Base-by-base conservation (phyloP, 208 protist genomes). In the Acanthamoeba sp. region DNA sequence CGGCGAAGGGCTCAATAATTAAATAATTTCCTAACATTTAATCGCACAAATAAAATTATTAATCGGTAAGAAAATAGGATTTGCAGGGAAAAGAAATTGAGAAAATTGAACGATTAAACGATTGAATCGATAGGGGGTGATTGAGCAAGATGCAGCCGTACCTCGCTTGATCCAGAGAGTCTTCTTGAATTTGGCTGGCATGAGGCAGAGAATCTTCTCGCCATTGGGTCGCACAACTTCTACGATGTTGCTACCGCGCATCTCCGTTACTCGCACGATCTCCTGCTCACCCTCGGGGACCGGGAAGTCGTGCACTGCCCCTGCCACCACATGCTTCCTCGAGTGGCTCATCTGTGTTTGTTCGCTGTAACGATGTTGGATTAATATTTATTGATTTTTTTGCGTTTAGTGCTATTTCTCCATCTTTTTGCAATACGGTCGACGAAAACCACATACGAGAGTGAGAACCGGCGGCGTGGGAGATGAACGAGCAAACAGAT, bases 281-380 rank as follows among this genome's bases (percentile, higher is more conserved):
- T 40, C 27, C 52, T 91, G 85, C 52, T 71, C 85, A 4, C 55
- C 55, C 55, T 91, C 85, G 12, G 85, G 85, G 24, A 91, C 85
- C 16, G 85, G 85, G n/a, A 45, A 91, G 32, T 42, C 45, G 22
- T 34, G 24, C 85, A 91, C 16, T 22, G 85, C 27, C 12, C 85
- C 85, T 0, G 57, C 9, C 24, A 91, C 85, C 24, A 91, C 85
- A 71, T 91, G 85, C 42, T 91, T 91, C 29, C 57, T 91, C 27
- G 85, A 91, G 71, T 71, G 85, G 85, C 85, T 91, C 85, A 91
- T 91, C 32, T 91, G n/a, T n/a, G n/a, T n/a, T n/a, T n/a, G n/a
- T n/a, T n/a, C 20, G 48, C 10, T 50, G 45, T 50, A 50, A 50
- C 3, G 12, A 50, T 50, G 12, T n/a, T n/a, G n/a, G n/a, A 50